A percentile compares a stretch with the other conserved stretches of the same genome.
These are phyloP conservation scores for Nakazawaea anatomiae DNA, from an alignment of 805 yeast species.

Conservation along the genomic window DNA sequence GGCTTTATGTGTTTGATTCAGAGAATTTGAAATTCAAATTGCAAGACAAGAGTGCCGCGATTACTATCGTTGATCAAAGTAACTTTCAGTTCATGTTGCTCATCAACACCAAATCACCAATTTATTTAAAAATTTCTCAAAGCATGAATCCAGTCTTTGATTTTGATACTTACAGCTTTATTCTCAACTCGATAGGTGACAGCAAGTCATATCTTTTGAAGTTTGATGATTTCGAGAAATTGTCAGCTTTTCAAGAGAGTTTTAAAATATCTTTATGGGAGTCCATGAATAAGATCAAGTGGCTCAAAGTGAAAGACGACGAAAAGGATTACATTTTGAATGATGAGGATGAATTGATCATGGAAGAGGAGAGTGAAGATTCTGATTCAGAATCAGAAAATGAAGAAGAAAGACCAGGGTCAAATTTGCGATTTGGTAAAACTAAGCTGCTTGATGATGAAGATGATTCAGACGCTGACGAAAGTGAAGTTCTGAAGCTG, in stretches of 20 bases:
- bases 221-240: conserved; percentile 35
- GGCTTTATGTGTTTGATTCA: conserved; percentile 57
- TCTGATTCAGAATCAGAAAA: conserved; percentile 25
- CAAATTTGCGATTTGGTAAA: conserved; percentile 12
- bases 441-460: conserved; percentile 22
- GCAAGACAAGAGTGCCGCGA: conserved; percentile 29
- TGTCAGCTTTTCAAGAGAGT: conserved; percentile 45
- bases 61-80: conserved; percentile 37
- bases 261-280: conserved; percentile 60
- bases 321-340: conserved; percentile 55
- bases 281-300: conserved; percentile 41
- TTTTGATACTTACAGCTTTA: conserved; percentile 47
- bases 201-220: conserved; percentile 56
- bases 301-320: conserved; percentile 33
- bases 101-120: conserved; percentile 21
- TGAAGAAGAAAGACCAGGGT: conserved; percentile 25
- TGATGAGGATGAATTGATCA: conserved; percentile 38
- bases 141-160: conserved; percentile 65
- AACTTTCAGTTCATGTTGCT: conserved; percentile 50
- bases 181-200: conserved; percentile 51
- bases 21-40: conserved; percentile 38
- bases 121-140: conserved; percentile 30
- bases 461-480: conserved; percentile 28
- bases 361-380: conserved; percentile 29
- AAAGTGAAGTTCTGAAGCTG: conserved; percentile 13